Base-by-base conservation (phyloP, 345 rosid genomes). In the Citrus unshiu region DNA sequence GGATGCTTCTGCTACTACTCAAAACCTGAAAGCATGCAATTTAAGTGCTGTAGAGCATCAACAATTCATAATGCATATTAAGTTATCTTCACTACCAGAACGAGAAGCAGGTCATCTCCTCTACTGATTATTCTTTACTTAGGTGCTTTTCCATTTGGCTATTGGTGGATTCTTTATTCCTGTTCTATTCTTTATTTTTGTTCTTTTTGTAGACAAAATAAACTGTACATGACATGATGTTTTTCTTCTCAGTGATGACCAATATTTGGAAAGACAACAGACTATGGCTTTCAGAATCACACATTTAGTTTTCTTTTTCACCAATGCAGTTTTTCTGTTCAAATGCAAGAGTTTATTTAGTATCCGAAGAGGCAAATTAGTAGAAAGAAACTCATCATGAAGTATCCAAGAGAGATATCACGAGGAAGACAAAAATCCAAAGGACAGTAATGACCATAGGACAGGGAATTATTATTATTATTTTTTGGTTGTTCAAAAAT, bases 1-100 rank as follows among this genome's bases (percentile, higher is more conserved):
- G 92, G 78, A 84, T 81, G 86, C 93, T 95, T 88, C 86, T 93
- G 85, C 97, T 92, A 77, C 81, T 76, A 89, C 88, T 82, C 83
- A 95, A 89, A 82, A 93, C 98, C 98, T 93, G 86, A 79, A 78
- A 82, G 71, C 83, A 83, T 78, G 39, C 63, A 60, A 25, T 56
- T 43, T 71, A 65, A 70, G 59, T 76, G 70, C 67, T 56, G 40
- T 32, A 46, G 62, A 64, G 18, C 49, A 73, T 57, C 19, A 63
- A 75, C 60, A 61, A 62, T 37, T 40, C 54, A 66, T 18, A 40
- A 69, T 35, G 62, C 56, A 25, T n/a, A 1, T 19, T 10, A 43
- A 56, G 29, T 22, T 25, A 8, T 76, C 63, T 27, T 75, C 25
- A 46, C 56, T 14, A 32, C 24, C 35, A 70, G 66, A 27, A 62